Conservation (phyloP, 306 rosid genomes). For the Adenanthera pavonina region DNA sequence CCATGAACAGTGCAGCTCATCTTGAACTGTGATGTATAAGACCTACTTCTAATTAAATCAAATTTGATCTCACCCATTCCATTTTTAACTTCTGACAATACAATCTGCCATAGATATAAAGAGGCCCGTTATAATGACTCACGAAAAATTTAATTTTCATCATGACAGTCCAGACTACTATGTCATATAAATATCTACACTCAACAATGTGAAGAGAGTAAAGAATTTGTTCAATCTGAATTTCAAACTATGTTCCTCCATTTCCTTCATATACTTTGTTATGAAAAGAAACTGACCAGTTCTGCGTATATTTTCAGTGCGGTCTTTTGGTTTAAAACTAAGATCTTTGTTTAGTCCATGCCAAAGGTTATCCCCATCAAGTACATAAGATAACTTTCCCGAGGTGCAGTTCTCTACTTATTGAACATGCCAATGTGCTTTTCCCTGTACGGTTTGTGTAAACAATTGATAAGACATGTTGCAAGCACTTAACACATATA, state of each 20-base stretch:
- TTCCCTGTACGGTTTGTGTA: slow-evolving; percentile 61
- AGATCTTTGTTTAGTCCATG: slow-evolving; percentile 86
- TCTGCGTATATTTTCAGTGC: slow-evolving; percentile 69
- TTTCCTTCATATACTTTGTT: too few species aligned
- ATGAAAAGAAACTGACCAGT: too few species aligned
- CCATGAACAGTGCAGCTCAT: too few species aligned
- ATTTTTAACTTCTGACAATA: neutral
- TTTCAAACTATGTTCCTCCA: too few species aligned
- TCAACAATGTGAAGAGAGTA: neutral
- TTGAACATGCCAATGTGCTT: slow-evolving; percentile 82
- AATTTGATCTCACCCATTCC: too few species aligned
- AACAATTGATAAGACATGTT: slow-evolving; percentile 11
- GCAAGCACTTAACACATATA: neutral
- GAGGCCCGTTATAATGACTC: slow-evolving; percentile 26
- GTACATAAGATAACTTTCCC: slow-evolving; percentile 79
- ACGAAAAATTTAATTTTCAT: slow-evolving; percentile 21
- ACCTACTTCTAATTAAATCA: too few species aligned
- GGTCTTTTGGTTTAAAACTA: slow-evolving; percentile 75
- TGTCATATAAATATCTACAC: too few species aligned
- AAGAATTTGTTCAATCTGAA: too few species aligned
- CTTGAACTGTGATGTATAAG: too few species aligned
- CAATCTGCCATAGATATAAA: neutral
- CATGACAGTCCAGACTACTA: too few species aligned
- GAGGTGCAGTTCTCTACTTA: slow-evolving; percentile 65
- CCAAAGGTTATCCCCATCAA: slow-evolving; percentile 91